Evolutionary conservation across 1,139 yeast species (phyloP).

Genomic region (Lodderomyces oxycetoniae): DNA sequence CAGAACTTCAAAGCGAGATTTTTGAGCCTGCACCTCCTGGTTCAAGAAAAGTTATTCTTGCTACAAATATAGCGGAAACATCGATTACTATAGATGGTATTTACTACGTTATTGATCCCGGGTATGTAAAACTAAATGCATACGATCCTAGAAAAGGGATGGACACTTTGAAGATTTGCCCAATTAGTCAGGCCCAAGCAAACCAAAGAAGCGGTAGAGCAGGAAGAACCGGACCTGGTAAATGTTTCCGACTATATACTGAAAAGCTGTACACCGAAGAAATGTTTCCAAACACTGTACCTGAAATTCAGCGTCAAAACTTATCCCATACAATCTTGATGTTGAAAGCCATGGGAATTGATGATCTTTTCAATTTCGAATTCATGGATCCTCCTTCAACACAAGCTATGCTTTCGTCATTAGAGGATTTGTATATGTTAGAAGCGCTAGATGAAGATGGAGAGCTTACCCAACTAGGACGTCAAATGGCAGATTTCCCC

Average conservation of each 20-base stretch:
- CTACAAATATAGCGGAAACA: slow-evolving; percentile 81
- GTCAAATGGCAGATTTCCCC: slow-evolving; percentile 87
- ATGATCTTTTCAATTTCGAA: slow-evolving; percentile 73
- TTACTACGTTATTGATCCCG: slow-evolving; percentile 73
- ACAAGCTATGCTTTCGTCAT: slow-evolving; percentile 67
- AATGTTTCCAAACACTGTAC: slow-evolving; percentile 79
- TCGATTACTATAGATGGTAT: slow-evolving; percentile 80
- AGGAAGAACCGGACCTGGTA: slow-evolving; percentile 84
- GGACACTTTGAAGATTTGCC: slow-evolving; percentile 69
- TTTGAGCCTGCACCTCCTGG: slow-evolving; percentile 75
- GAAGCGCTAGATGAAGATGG: slow-evolving; percentile 84
- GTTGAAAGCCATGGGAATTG: slow-evolving; percentile 94
- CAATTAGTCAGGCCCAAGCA: slow-evolving; percentile 80
- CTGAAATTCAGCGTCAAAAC: slow-evolving; percentile 92
- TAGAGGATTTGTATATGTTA: slow-evolving; percentile 77
- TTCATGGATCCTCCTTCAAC: slow-evolving; percentile 95
- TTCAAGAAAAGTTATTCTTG: slow-evolving; percentile 66
- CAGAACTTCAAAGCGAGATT: slow-evolving; percentile 67
- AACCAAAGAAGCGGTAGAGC: slow-evolving; percentile 82
- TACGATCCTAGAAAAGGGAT: slow-evolving; percentile 73
- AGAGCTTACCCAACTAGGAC: slow-evolving; percentile 65
- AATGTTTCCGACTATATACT: slow-evolving; percentile 71
- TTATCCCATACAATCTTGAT: slow-evolving; percentile 78
- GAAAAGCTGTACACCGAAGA: slow-evolving; percentile 65
- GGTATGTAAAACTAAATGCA: slow-evolving; percentile 73